Evolutionary conservation across 176 grass and related monocot species (phyloP), one percentile per base, ranked within the genome.

Genomic region (Miscanthus lutarioriparius): DNA sequence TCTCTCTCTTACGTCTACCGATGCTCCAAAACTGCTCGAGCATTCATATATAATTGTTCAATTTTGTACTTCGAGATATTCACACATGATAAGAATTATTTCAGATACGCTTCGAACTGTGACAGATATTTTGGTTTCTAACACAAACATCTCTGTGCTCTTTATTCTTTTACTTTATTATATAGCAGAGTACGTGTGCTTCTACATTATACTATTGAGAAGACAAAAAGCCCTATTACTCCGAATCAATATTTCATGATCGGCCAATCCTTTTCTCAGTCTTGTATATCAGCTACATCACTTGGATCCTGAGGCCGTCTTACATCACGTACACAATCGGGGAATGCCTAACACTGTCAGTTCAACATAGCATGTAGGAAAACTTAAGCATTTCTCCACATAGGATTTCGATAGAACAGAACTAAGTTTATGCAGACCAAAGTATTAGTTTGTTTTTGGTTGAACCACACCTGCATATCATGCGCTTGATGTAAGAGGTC

Each of bases 401-500:
- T 30, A 74, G 15, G 49, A 68, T 9, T 59, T 9, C 33, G 47
- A 41, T 7, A 19, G 28, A 27, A 43, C 17, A 27, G 59, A 63
- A 39, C 20, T 58, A 49, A 54, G 32, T n/a, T 58, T 62, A 62
- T 7, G 14, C 58, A 5, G 22, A 41, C 6, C 40, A 38, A 58
- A 71, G 51, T 12, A 20, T 19, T 66, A 26, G 28, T 48, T 72
- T 62, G 0, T 54, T 39, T 38, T 23, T 59, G 3, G 78, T 32
- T 17, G 28, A 76, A 36, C 26, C 17, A 53, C 75, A 91, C 92
- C 88, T 94, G 83, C 51, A 91, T 83, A 40, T 76, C 83, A 4
- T 86, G 82, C 36, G 78, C 74, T 26, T 81, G 38, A 44, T 76
- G 67, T 72, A 94, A 85, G 47, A 91, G 75, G 80, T 86, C 83